Percentiles rank a stretch among this genome's conserved stretches.
Evolutionary conservation across 169 alveolate genomes (phyloP).

Genomic region (Fabrea salina): DNA sequence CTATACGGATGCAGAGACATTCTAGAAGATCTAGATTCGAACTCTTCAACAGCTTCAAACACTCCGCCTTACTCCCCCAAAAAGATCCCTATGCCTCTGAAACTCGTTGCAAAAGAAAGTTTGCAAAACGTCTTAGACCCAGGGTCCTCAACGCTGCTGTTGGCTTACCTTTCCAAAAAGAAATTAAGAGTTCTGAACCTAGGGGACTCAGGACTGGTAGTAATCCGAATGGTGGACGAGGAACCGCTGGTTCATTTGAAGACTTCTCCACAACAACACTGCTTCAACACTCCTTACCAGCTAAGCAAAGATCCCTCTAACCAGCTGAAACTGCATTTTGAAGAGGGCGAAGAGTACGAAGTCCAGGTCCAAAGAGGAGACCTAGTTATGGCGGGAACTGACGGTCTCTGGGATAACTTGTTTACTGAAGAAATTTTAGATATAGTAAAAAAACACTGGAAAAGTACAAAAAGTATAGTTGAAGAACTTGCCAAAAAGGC

Average conservation of each 20-base stretch:
- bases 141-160: slow-evolving; percentile 4
- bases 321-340: neutral
- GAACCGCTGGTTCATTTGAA: neutral
- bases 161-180: neutral
- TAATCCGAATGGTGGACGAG: neutral
- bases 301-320: slow-evolving; percentile 28
- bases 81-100: neutral
- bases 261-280: slow-evolving; percentile 38
- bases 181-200: neutral
- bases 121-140: neutral
- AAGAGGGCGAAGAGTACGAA: slow-evolving; percentile 30
- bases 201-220: slow-evolving; percentile 22
- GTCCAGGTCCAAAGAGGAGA: slow-evolving; percentile 52
- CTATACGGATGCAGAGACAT: no score
- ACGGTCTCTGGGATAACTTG: slow-evolving; percentile 70
- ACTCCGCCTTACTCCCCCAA: neutral
- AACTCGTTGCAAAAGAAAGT: neutral
- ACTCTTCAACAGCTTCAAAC: neutral
- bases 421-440: slow-evolving; percentile 57
- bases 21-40: neutral
- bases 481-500: no score
- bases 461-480: slow-evolving; percentile 18
- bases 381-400: slow-evolving; percentile 60
- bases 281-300: slow-evolving; percentile 48
- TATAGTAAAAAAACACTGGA: slow-evolving; percentile 29